A percentile compares a stretch with the other conserved stretches of the same genome.
Evolutionary conservation across 1,284 basidiomycete genomes (phyloP).

Genomic region (Cerioporus squamosus): DNA sequence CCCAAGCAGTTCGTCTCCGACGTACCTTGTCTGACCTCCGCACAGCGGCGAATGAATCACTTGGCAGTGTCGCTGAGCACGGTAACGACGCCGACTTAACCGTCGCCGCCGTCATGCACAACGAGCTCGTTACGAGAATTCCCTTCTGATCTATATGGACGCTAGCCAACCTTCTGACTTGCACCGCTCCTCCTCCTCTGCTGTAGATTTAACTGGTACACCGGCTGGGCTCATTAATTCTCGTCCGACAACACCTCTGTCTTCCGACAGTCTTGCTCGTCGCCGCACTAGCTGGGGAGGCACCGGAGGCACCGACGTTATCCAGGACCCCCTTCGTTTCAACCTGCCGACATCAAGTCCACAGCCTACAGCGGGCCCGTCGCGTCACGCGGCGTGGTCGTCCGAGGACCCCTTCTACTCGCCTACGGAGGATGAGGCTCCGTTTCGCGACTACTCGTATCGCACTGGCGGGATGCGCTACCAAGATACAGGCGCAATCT

Average conservation of each 20-base stretch:
- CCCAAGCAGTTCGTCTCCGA: too few species aligned
- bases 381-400: conserved; percentile 30
- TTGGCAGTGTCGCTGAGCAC: neutral
- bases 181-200: conserved; percentile 48
- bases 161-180: conserved; percentile 16
- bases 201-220: conserved; percentile 55
- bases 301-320: conserved; percentile 45
- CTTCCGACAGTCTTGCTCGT: conserved; percentile 50
- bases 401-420: conserved; percentile 53
- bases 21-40: too few species aligned
- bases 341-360: conserved; percentile 26
- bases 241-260: conserved; percentile 51
- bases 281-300: conserved; percentile 62
- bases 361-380: conserved; percentile 10
- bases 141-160: conserved; percentile 21
- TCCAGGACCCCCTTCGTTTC: conserved; percentile 49
- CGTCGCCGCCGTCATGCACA: conserved; percentile 24
- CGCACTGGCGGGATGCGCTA: conserved; percentile 26
- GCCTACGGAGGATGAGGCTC: conserved; percentile 34
- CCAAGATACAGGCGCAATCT: conserved; percentile 36
- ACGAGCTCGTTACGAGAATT: conserved; percentile 14
- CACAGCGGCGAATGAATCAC: neutral
- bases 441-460: conserved; percentile 24
- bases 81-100: conserved; percentile 14
- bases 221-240: conserved; percentile 46